Evolutionary conservation across 2,329 filamentous ascomycete species (phyloP), one percentile per base, ranked within the genome.

Genomic region (Juglanconis oblonga): DNA sequence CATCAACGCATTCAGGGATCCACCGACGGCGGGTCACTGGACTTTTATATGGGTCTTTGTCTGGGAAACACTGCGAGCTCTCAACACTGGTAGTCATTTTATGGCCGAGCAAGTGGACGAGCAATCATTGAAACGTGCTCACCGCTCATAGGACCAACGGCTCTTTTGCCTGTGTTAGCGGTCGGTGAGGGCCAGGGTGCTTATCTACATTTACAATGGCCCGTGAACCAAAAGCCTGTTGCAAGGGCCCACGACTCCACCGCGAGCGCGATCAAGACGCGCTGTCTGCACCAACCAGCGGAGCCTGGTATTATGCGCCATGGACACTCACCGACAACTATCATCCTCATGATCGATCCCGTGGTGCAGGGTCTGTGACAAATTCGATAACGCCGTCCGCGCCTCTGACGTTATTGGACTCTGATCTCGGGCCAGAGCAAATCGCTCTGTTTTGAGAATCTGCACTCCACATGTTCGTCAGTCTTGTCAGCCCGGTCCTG

Each of bases 271-370:
- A 24, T 24, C 24, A 24, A 56, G 60, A 57, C 57, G 49, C 35
- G 55, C 38, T 47, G 53, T 45, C 52, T 29, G 50, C 50, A 52
- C 35, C 50, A 52, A 31, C 33, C 38, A 59, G 52, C 53, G 55
- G 52, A 59, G 55, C 49, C 52, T 32, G 40, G 49, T 53, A 52
- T 11, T 38, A 11, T 42, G 5, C 52, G 57, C 57, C 49, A 56
- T 57, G 60, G 60, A 58, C 48, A 42, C 60, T 62, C 60, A 62
- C 60, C 60, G 60, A 62, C 60, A 62, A 47, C 57, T 59, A 55
- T 42, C 54, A 51, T 55, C 44, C 47, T 59, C 60, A 59, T 59
- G 60, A 62, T 56, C 60, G 57, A 52, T 53, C 40, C 35, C 5
- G 4, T 5, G 38, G 38, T 42, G 38, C 38, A 42, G 38, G 38